Evolutionary conservation across 345 rosid genomes (phyloP), one percentile per base, ranked within the genome.

Genomic region (Sonneratia caseolaris): DNA sequence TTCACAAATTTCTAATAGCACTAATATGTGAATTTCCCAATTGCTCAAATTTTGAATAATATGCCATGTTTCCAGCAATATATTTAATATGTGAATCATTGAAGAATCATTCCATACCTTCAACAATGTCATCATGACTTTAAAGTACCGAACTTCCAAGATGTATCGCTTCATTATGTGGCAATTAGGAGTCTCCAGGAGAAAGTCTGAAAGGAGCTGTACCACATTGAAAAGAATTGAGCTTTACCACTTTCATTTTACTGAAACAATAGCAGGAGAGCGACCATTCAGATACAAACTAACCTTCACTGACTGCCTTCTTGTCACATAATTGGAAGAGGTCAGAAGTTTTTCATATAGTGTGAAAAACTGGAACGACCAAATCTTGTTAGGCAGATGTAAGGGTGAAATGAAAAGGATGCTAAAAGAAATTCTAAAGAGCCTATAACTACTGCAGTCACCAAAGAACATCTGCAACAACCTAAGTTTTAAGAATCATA

Each of bases 231-330:
- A 78, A 11, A 67, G 79, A 74, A 27, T 72, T 61, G 64, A 68
- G 70, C 19, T 27, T 32, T 35, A 62, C 66, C 37, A 62, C 36
- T 5, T 18, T 62, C 66, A 62, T 12, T 27, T 15, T 27, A 62
- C 18, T 62, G 37, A 62, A 14, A 62, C 27, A 22, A 24, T 68
- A 42, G 55, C 27, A 14, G 37, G 45, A n/a, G 37, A 15, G 21
- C 1, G 36, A 24, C 19, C 70, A 68, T 19, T 42, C 51, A 32
- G 21, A 1, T 38, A 55, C 35, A 73, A 59, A 81, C 84, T 74
- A 75, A 95, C 99, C 97, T 90, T 95, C 76, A 95, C 75, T 24
- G 99, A 95, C 78, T 95, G 99, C 83, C 99, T 84, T 82, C 95
- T 91, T 19, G 99, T 95, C 79, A 95, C 99, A 72, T 95, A 95